These are phyloP conservation scores for Amphichorda felina DNA, from an alignment of 2,329 filamentous ascomycete genomes.

Conservation along the genomic window DNA sequence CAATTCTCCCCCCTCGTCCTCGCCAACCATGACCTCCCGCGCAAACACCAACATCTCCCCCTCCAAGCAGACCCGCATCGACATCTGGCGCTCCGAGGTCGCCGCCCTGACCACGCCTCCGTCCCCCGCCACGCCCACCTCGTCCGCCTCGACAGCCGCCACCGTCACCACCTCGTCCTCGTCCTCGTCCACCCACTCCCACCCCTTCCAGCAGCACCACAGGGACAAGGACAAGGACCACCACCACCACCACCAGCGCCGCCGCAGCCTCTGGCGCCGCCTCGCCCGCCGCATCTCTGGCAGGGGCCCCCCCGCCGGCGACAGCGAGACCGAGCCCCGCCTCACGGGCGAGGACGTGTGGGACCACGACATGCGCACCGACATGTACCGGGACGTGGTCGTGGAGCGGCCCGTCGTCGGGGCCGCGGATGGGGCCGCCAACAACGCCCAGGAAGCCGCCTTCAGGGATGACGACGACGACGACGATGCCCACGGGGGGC, in stretches of 20 bases:
- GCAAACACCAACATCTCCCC: slow-evolving; percentile 11
- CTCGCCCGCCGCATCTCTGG: slow-evolving; percentile 13
- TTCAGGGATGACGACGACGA: slow-evolving; percentile 11
- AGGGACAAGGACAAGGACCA: slow-evolving; percentile 6
- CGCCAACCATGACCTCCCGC: neutral
- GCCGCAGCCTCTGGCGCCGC: slow-evolving; percentile 13
- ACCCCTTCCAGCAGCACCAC: slow-evolving; percentile 14
- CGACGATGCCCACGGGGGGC: slow-evolving; percentile 11
- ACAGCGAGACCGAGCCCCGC: slow-evolving; percentile 7
- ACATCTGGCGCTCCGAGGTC: slow-evolving; percentile 39
- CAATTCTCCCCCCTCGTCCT: no score
- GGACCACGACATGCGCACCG: slow-evolving; percentile 13
- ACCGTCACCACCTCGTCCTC: slow-evolving; percentile 17
- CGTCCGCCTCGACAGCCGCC: slow-evolving; percentile 16
- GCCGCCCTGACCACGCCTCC: slow-evolving; percentile 16
- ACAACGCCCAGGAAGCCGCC: slow-evolving; percentile 9
- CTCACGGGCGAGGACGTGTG: slow-evolving; percentile 4
- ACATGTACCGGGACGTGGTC: slow-evolving; percentile 19
- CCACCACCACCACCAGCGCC: slow-evolving; percentile 7
- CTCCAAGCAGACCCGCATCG: slow-evolving; percentile 27
- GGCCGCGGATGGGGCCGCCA: slow-evolving; percentile 6
- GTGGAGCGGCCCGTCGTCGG: neutral
- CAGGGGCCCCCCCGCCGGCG: slow-evolving; percentile 7
- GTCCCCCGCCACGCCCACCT: slow-evolving; percentile 17
- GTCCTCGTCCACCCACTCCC: slow-evolving; percentile 13